Conservation (phyloP, 2,329 filamentous ascomycete genomes). For the Sordariomycetes sp. region DNA sequence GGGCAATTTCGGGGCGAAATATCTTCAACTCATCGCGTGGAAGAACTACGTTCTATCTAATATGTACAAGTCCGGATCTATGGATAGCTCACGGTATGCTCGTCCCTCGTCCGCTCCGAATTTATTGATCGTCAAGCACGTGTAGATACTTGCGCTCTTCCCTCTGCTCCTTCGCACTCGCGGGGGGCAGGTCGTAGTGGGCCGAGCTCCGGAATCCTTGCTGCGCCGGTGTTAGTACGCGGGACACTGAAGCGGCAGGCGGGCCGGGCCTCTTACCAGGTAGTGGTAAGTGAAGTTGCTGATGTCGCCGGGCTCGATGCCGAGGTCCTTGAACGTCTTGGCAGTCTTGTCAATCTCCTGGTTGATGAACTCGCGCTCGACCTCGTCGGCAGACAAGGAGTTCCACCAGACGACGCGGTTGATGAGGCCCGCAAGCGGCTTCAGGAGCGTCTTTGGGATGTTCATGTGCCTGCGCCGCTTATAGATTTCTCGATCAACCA, state of each 20-base stretch:
- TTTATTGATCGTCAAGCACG: constrained; percentile 73
- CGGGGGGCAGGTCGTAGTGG: constrained; percentile 87
- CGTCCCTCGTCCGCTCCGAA: neutral
- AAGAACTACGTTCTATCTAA: neutral
- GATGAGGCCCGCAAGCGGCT: constrained; percentile 59
- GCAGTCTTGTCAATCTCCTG: constrained; percentile 81
- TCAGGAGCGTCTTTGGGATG: constrained; percentile 66
- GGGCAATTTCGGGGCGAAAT: neutral
- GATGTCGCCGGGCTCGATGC: constrained; percentile 79
- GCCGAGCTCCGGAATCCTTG: constrained; percentile 81
- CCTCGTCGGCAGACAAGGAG: constrained; percentile 65
- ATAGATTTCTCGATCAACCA: constrained; percentile 87
- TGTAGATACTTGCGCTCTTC: constrained; percentile 97
- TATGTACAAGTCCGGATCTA: constrained; percentile 1
- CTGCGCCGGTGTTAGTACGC: constrained; percentile 27
- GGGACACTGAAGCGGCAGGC: neutral
- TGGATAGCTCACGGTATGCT: neutral
- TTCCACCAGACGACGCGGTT: constrained; percentile 88
- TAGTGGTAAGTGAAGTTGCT: constrained; percentile 86
- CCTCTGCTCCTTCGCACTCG: constrained; percentile 85
- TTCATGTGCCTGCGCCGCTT: constrained; percentile 87
- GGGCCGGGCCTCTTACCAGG: constrained; percentile 46
- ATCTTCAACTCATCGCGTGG: neutral
- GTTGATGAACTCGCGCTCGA: constrained; percentile 87
- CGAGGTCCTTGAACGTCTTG: constrained; percentile 92